Conservation (phyloP, 306 rosid genomes). For the Canavalia ensiformis region DNA sequence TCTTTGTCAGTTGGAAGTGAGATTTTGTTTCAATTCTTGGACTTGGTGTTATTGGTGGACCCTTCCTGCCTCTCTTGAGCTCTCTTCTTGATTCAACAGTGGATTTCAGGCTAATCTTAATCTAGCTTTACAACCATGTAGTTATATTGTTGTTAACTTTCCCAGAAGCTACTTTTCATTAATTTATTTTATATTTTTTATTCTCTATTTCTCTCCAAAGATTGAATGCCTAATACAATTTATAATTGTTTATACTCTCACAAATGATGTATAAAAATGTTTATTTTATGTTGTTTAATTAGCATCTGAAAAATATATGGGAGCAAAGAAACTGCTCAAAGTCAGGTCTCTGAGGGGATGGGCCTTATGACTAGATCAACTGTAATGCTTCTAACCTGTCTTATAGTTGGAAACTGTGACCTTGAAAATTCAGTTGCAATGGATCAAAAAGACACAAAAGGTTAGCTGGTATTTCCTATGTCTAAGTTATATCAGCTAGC, state of each 20-base stretch:
- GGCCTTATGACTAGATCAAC: slow-evolving; percentile 52
- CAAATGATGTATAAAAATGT: neutral
- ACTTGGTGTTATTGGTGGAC: too few relatives aligned
- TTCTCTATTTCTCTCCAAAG: neutral
- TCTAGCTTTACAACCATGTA: too few relatives aligned
- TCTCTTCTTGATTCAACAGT: too few relatives aligned
- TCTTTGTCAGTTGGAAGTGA: slow-evolving; percentile 55
- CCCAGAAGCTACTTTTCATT: too few relatives aligned
- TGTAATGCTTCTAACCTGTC: slow-evolving; percentile 54
- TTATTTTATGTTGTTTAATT: slow-evolving; percentile 14
- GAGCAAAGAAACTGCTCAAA: slow-evolving; percentile 62
- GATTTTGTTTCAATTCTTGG: slow-evolving; percentile 59
- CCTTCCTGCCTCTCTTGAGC: too few relatives aligned
- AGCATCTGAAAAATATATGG: slow-evolving; percentile 76
- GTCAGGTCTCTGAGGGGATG: slow-evolving; percentile 69
- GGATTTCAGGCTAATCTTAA: too few relatives aligned
- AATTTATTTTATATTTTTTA: neutral
- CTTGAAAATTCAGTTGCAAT: too few relatives aligned
- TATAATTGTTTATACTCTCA: neutral
- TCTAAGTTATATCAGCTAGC: too few relatives aligned
- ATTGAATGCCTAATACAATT: slow-evolving; percentile 11
- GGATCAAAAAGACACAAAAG: too few relatives aligned
- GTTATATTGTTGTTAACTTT: too few relatives aligned
- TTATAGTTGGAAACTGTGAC: too few relatives aligned
- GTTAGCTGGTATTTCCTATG: too few relatives aligned